Percentiles rank a stretch among this genome's conserved stretches.
These are phyloP conservation scores for Aspergillus biplanus DNA, from an alignment of 495 filamentous ascomycete genomes.

Conservation along the genomic window DNA sequence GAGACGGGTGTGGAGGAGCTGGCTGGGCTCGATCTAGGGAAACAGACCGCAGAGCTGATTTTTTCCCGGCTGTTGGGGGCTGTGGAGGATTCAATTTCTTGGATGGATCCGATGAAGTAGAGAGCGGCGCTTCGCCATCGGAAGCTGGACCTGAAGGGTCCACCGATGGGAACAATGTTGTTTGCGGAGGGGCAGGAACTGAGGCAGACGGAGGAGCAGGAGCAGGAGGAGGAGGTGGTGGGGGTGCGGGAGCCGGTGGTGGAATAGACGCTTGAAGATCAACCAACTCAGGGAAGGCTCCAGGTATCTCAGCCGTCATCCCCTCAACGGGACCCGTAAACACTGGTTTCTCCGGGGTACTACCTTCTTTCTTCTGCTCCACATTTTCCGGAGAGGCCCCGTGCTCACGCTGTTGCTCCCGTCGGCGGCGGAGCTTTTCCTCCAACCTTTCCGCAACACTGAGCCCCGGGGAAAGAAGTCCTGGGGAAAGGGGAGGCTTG, in stretches of 20 bases:
- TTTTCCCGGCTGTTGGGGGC: constrained; percentile 6
- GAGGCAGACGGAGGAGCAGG: not conserved
- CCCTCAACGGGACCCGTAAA: not conserved
- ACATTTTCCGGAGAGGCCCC: constrained; percentile 21
- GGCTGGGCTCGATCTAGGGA: constrained; percentile 16
- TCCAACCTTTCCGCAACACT: constrained; percentile 43
- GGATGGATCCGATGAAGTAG: not conserved
- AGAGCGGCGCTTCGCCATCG: not conserved
- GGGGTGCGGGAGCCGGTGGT: not conserved
- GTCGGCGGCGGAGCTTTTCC: constrained; percentile 39
- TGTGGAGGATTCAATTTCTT: constrained; percentile 1
- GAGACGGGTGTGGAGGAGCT: constrained; percentile 6
- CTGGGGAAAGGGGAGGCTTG: constrained; percentile 15
- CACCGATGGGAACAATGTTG: not conserved
- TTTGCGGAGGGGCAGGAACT: not conserved
- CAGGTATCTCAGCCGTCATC: not conserved
- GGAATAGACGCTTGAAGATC: not conserved
- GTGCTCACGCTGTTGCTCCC: constrained; percentile 29
- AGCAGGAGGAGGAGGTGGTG: not conserved
- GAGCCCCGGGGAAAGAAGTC: constrained; percentile 23
- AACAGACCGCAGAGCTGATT: constrained; percentile 16
- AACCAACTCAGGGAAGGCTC: constrained; percentile 1
- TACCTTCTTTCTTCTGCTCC: constrained; percentile 4
- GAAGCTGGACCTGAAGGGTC: not conserved
- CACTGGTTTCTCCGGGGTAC: not conserved